A percentile compares a stretch with the other conserved stretches of the same genome.
These are phyloP conservation scores for Cladosporium sp. DNA, from an alignment of 2,329 filamentous ascomycete species.

Conservation along the genomic window DNA sequence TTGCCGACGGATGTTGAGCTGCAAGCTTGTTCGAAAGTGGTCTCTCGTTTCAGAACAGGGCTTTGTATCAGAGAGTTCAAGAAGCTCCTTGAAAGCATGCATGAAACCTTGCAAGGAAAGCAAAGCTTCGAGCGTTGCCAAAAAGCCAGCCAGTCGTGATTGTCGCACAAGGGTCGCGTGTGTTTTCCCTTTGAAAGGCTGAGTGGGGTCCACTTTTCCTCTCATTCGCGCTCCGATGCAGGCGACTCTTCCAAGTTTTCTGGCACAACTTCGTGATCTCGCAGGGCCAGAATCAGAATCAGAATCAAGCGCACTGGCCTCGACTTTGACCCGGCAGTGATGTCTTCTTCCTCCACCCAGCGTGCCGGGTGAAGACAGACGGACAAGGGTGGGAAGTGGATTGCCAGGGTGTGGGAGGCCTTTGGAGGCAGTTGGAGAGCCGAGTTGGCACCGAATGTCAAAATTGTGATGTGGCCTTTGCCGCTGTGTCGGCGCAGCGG, in stretches of 20 bases:
- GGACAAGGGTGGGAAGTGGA: no score
- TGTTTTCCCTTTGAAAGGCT: no score
- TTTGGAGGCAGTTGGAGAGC: neutral
- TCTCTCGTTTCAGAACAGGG: no score
- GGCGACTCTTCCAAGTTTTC: neutral
- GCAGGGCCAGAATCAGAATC: neutral
- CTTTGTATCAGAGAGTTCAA: no score
- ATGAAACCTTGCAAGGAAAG: neutral
- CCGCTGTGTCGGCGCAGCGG: neutral
- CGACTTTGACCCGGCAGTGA: neutral
- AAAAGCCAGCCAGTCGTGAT: no score
- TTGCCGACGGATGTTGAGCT: neutral
- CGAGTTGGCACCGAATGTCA: conserved; percentile 4
- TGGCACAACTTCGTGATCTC: conserved; percentile 8
- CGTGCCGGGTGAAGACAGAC: neutral
- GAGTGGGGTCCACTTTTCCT: no score
- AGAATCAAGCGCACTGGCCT: neutral
- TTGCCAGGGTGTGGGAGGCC: no score
- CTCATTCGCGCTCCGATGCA: no score
- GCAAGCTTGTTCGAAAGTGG: neutral
- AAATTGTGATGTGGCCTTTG: conserved; percentile 1
- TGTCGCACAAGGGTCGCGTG: no score
- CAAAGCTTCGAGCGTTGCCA: no score
- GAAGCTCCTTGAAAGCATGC: neutral
- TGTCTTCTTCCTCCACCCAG: neutral